Evolutionary conservation across 495 filamentous ascomycete genomes (phyloP), one percentile per base, ranked within the genome.

Genomic region (Beverwykella pulmonaria): DNA sequence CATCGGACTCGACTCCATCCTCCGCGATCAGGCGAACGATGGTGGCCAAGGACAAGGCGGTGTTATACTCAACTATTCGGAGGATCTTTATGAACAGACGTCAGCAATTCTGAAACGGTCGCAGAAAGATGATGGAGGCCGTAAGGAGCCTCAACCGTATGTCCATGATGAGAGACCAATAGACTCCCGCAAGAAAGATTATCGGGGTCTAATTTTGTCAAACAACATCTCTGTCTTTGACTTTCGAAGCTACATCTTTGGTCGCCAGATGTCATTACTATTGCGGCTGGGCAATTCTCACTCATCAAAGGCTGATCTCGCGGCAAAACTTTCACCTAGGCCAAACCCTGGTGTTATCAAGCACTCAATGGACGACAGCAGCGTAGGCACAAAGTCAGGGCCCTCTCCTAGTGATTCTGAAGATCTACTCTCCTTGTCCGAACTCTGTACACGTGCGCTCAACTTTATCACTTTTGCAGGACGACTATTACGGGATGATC

Each of bases 221-320:
- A 98, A 92, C 77, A 89, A 95, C 67, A 95, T 98, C 29, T 98
- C 94, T n/a, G 81, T 95, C 14, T 98, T 97, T 71, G 94, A 99
- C 75, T 98, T 99, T 76, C 85, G 90, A 63, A 92, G 88, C 67
- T 99, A 99, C 74, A 83, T 99, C 12, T 98, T 97, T 78, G 88
- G 91, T 23, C 84, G 94, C 26, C 94, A 99, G 72, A 83, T 96
- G 70, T 85, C 88, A 15, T 76, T 98, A 2, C 82, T 97, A 10
- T 83, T 97, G 23, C 88, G 94, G 34, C 84, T 96, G 12, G 92
- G 89, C 15, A 94, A 92, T 74, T 82, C 83, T 9, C 48, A 54
- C 44, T 65, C 73, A 19, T 55, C 72, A 2, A 66, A 65, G 30
- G 44, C 62, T 34, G 63, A 72, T 32, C 67, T 74, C 14, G 57